Base-by-base conservation (phyloP, 2,329 filamentous ascomycete species). In the Pseudonectria buxi region DNA sequence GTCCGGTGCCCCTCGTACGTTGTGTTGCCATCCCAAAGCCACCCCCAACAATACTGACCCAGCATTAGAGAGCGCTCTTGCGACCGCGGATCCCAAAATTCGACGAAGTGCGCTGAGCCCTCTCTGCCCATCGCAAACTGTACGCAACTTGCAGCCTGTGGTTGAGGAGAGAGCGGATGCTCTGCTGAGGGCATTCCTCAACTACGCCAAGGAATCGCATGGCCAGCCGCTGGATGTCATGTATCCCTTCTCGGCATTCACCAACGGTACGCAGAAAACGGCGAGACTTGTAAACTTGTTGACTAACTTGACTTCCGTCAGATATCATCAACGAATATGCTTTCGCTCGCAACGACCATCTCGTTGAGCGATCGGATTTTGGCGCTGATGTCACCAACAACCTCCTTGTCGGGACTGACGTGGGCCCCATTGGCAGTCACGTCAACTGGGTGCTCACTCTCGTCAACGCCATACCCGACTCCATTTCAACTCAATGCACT, bases 321-420 rank as follows among this genome's bases (percentile, higher is more conserved):
- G 59, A 64, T 35, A 56, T 63, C 24, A 63, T 64, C 28, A 63
- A 62, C 37, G 60, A 64, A 46, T 64, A 63, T 40, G 55, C 58
- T 14, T 63, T 64, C 50, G 55, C 59, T 37, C 49, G 55, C 33
- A 57, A 50, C 35, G 54, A 59, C 15, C 57, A 58, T 24, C 41
- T 62, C 10, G 57, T 61, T 30, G 57, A 62, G 39, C 45, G 49
- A 34, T 41, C 50, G 2, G 56, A 59, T 32, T 62, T 61, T 36
- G 59, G 61, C 6, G 54, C 52, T 14, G 50, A 58, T 16, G 56
- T 60, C 7, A 61, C 59, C 4, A 54, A 62, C 38, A 53, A 54
- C 33, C 43, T 64, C 25, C 50, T 62, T 24, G 53, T 57, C 26
- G 62, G 61, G 16, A 63, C 61, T 3, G 58, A 62, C 31, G 52